Evolutionary conservation across 2,329 filamentous ascomycete species (phyloP).

Genomic region (Fusarium acutatum): DNA sequence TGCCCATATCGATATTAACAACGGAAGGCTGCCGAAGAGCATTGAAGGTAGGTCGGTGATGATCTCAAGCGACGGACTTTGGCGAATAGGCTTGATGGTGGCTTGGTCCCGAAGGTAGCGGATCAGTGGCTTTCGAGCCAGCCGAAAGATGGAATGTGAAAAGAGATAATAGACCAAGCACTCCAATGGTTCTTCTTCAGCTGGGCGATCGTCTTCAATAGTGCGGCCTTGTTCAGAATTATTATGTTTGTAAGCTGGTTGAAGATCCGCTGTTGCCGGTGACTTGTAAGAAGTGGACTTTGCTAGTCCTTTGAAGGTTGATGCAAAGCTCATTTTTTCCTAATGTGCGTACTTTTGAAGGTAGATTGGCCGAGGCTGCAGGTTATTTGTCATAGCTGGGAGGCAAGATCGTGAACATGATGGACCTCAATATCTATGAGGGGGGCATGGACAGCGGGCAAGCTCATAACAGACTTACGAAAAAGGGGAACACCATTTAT

Average conservation of each 20-base stretch:
- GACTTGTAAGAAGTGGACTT: background rate
- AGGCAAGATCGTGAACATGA: background rate
- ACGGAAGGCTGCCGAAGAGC: slow-evolving; percentile 19
- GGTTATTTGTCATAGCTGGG: background rate
- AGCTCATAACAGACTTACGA: no score
- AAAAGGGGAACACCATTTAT: background rate
- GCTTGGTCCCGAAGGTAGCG: slow-evolving; percentile 20
- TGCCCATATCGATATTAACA: slow-evolving; percentile 25
- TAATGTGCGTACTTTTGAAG: background rate
- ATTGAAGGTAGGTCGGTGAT: slow-evolving; percentile 26
- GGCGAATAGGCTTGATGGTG: slow-evolving; percentile 20
- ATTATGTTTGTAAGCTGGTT: background rate
- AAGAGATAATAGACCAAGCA: slow-evolving; percentile 1
- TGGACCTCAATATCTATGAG: background rate
- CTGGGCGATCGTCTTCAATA: background rate
- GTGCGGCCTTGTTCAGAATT: background rate
- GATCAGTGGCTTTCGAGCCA: slow-evolving; percentile 17
- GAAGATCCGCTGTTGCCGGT: background rate
- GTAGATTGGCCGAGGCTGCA: background rate
- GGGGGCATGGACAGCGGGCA: background rate
- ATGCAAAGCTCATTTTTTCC: background rate
- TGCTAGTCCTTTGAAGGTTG: background rate
- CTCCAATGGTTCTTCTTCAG: slow-evolving; percentile 22
- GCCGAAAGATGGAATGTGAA: slow-evolving; percentile 30
- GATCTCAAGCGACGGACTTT: slow-evolving; percentile 18